These are phyloP conservation scores for Nitzschia inconspicua DNA, from an alignment of 108 stramenopile genomes.

Conservation along the genomic window DNA sequence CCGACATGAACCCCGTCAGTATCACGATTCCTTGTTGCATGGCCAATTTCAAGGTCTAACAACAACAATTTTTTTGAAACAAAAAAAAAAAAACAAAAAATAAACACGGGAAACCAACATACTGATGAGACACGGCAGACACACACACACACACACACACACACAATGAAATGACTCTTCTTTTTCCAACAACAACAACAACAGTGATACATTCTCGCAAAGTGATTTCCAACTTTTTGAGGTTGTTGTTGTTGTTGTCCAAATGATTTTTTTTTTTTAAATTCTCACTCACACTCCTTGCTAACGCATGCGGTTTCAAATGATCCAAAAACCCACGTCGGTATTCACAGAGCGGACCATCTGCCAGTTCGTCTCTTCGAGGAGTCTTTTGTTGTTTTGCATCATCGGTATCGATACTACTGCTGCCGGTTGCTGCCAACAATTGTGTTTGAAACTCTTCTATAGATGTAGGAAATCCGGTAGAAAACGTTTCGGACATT, in stretches of 20 bases:
- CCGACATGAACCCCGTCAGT: conserved; percentile 36
- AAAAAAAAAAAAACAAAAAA: not conserved
- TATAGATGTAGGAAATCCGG: too few species aligned
- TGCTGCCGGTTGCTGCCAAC: too few species aligned
- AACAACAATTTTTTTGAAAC: not conserved
- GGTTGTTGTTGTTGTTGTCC: not conserved
- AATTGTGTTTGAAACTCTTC: too few species aligned
- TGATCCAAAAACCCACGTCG: conserved; percentile 44
- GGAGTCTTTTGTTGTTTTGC: too few species aligned
- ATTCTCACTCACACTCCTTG: conserved; percentile 31
- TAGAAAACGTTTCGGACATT: too few species aligned
- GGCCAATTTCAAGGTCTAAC: conserved; percentile 31
- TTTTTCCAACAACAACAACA: not conserved
- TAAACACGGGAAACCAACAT: not conserved
- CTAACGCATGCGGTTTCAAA: conserved; percentile 18
- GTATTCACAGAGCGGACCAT: conserved; percentile 7
- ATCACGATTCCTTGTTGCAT: conserved; percentile 32
- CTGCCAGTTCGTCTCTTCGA: not conserved
- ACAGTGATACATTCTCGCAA: not conserved
- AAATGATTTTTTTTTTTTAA: too few species aligned
- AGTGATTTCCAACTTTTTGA: not conserved
- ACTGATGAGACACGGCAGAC: not conserved
- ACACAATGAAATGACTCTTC: not conserved
- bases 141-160: not conserved
- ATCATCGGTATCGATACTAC: too few species aligned